Base-by-base conservation (phyloP, 768 basidiomycete species). In the Mycena polygramma region DNA sequence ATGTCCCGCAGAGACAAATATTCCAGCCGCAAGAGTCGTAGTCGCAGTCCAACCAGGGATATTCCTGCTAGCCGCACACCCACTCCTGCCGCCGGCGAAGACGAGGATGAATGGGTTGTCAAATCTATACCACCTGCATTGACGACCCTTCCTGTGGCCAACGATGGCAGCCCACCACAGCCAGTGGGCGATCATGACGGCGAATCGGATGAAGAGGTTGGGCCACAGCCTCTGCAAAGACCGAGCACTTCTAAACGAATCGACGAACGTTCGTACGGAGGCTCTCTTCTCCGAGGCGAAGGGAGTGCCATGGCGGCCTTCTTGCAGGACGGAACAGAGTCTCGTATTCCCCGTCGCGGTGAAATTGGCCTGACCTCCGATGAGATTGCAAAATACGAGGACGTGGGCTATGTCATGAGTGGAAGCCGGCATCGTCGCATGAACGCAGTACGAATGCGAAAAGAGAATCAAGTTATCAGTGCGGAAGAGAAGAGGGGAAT, bases 391-490 rank as follows among this genome's bases (percentile, higher is more conserved):
- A 79, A 88, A 77, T 98, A 88, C 81, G 98, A 99, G 83, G 77
- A 85, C 26, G 93, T 93, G 10, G 98, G 98, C 20, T 99, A 98
- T 80, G 98, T 99, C 55, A 99, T 99, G 98, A 96, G 94, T 75
- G 98, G 97, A 53, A 94, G 91, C 76, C 85, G 97, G 71, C 96
- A 99, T 81, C 89, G 94, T 73, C 88, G 96, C 80, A 99, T 99
- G 98, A 99, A 99, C 75, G 97, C 98, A 0, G 97, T 99, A 52
- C 94, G 98, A 69, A 94, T 99, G 91, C 86, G 97, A 78, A 99
- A 99, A 86, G 98, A 99, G 85, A 98, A 99, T 83, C 98, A 99
- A 83, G 97, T 99, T 72, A 99, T 99, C 79, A 95, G 93, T 75
- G 96, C 97, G 2, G 98, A 99, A 82, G 98, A 99, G 87, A 99